Evolutionary conservation across 768 basidiomycete species (phyloP).

Genomic region (Brasilioporus rufonigricans): DNA sequence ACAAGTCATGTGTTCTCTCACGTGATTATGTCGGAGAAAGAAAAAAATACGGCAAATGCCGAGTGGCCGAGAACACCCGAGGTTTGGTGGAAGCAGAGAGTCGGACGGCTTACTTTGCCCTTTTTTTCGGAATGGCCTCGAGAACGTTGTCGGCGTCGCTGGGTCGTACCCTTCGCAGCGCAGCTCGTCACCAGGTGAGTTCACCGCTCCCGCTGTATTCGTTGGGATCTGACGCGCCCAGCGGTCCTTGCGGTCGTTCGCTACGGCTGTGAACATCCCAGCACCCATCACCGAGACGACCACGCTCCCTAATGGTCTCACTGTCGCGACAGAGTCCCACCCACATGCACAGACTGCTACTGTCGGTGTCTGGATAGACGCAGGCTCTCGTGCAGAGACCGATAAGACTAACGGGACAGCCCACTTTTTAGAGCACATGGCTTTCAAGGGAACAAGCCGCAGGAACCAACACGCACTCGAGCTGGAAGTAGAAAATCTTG

Average conservation of each 20-base stretch:
- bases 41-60: slow-evolving; percentile 24
- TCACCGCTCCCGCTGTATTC: too few relatives aligned
- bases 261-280: slow-evolving; percentile 63
- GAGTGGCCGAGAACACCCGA: slow-evolving; percentile 33
- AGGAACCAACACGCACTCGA: slow-evolving; percentile 89
- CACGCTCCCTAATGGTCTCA: slow-evolving; percentile 92
- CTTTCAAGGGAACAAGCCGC: slow-evolving; percentile 92
- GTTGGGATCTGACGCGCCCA: slow-evolving; percentile 19
- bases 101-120: slow-evolving; percentile 12
- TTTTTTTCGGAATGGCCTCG: slow-evolving; percentile 42
- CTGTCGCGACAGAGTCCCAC: slow-evolving; percentile 90
- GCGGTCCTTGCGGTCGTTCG: slow-evolving; percentile 66
- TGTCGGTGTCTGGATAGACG: slow-evolving; percentile 99
- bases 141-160: slow-evolving; percentile 44
- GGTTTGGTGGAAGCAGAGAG: slow-evolving; percentile 7
- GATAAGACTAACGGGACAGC: slow-evolving; percentile 94
- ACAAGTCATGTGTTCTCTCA: too few relatives aligned
- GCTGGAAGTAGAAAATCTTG: slow-evolving; percentile 96
- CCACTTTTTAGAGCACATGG: slow-evolving; percentile 99
- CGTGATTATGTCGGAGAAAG: slow-evolving; percentile 23
- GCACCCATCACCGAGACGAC: slow-evolving; percentile 86
- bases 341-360: slow-evolving; percentile 93
- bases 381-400: slow-evolving; percentile 95
- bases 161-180: slow-evolving; percentile 39
- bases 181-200: slow-evolving; percentile 39